Base-by-base conservation (phyloP, 768 basidiomycete species). In the Termitomyces sp. region DNA sequence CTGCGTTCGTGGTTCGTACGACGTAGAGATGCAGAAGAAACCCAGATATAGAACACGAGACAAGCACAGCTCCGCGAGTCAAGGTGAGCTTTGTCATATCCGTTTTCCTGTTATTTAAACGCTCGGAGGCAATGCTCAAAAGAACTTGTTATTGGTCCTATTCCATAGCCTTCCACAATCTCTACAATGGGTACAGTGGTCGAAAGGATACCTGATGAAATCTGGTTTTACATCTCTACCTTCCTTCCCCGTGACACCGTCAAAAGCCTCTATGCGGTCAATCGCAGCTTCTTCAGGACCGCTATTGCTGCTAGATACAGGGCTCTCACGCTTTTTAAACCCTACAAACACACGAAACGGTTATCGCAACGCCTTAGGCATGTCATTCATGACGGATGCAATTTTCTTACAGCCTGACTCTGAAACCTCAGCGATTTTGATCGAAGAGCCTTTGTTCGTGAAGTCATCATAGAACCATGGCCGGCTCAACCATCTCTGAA, bases 391-490 rank as follows among this genome's bases (percentile, higher is more conserved):
- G 31, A 49, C 16, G 20, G 20, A 12, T 3, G 14, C 57, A 24
- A 55, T 59, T n/a, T 12, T 24, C 48, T 41, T 57, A 36, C 37
- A 8, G 9, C 27, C 41, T 53, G 34, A 41, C 18, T 41, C 14
- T 31, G 3, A 34, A 44, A 44, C 36, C 34, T 24, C 53, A 72
- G 71, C 44, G 63, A 72, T 63, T 68, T 47, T 8, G 66, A 68
- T 13, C 49, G 57, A 18, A 69, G 69, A 14, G 50, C 58, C 6
- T 60, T 69, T 36, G 76, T 78, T 22, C 72, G 67, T 41, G 62
- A 68, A 31, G 64, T 79, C 56, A 64, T 59, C 24, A 68, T 80
- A 34, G 63, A 68, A 46, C 78, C 79, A 26, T 79, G 77, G 79
- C 64, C 71, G 24, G 70, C 79, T 14, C 67, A 71, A 52, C 73